phyloP scores from a whole-genome alignment of 495 filamentous ascomycete species.

The Hypoxylon subgilvum region DNA sequence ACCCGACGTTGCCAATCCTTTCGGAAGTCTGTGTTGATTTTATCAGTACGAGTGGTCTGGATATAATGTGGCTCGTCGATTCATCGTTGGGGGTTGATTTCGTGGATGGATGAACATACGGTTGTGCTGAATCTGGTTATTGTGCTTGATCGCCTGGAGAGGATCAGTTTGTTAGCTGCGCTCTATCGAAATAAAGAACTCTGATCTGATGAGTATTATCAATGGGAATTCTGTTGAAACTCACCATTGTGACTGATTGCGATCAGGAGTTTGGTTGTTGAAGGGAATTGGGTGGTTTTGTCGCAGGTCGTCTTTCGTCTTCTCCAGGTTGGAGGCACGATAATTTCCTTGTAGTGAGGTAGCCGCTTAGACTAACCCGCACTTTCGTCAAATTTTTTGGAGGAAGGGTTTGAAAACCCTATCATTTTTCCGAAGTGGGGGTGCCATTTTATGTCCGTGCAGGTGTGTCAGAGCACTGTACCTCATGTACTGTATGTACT shows the following conservation, averaged over 20 bases:
- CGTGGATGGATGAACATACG: slow-evolving; percentile 63
- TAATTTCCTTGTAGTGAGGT: slow-evolving; percentile 39
- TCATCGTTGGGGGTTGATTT: slow-evolving; percentile 14
- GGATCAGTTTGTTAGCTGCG: slow-evolving; percentile 38
- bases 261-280: slow-evolving; percentile 55
- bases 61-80: slow-evolving; percentile 21
- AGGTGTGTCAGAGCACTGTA: no score
- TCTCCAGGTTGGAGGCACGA: slow-evolving; percentile 42
- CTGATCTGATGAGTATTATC: neutral
- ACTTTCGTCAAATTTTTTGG: slow-evolving; percentile 55
- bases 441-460: neutral
- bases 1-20: slow-evolving; percentile 99
- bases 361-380: slow-evolving; percentile 33
- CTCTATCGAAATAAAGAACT: neutral
- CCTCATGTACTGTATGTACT: no score
- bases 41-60: slow-evolving; percentile 29
- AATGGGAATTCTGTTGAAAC: no score
- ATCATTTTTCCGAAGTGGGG: slow-evolving; percentile 31
- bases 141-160: slow-evolving; percentile 95
- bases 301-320: slow-evolving; percentile 39
- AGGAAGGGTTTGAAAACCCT: slow-evolving; percentile 59
- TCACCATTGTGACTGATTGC: slow-evolving; percentile 71
- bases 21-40: slow-evolving; percentile 79
- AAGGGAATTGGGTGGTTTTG: slow-evolving; percentile 32
- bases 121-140: slow-evolving; percentile 97